A percentile compares a stretch with the other conserved stretches of the same genome.
Conservation (phyloP, 2,329 filamentous ascomycete species). For the Talaromyces sp. region DNA sequence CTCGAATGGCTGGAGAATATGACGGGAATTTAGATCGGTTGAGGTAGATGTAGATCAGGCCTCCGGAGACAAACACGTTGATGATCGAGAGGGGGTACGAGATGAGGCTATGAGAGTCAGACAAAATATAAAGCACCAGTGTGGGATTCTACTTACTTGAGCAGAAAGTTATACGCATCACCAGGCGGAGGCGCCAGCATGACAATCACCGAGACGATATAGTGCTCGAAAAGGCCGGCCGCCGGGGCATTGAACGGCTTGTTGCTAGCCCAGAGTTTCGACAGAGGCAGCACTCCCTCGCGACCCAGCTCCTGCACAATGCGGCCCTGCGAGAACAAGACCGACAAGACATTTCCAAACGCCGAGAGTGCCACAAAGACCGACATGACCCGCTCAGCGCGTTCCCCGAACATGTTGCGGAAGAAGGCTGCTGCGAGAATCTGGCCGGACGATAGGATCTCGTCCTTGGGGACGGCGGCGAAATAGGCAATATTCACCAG, state of each 20-base stretch:
- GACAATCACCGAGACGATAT: conserved; percentile 59
- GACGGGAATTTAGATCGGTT: conserved; percentile 35
- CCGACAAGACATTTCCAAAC: conserved; percentile 57
- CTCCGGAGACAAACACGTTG: conserved; percentile 48
- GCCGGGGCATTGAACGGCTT: conserved; percentile 62
- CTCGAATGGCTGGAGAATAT: conserved; percentile 47
- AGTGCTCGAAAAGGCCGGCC: conserved; percentile 57
- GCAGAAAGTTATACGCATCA: conserved; percentile 60
- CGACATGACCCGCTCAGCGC: conserved; percentile 53
- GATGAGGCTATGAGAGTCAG: conserved; percentile 24
- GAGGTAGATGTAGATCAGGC: conserved; percentile 44
- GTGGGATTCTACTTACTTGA: conserved; percentile 29
- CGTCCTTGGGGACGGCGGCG: conserved; percentile 51
- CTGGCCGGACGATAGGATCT: conserved; percentile 49
- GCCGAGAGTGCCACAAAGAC: conserved; percentile 56
- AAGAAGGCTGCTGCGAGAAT: conserved; percentile 56
- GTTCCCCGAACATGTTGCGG: conserved; percentile 53
- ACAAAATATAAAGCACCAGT: not conserved
- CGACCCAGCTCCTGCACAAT: conserved; percentile 58
- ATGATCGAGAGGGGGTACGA: conserved; percentile 41
- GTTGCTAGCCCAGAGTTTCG: conserved; percentile 63
- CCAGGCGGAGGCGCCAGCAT: conserved; percentile 63
- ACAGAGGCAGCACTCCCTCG: conserved; percentile 63
- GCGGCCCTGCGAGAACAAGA: conserved; percentile 46
- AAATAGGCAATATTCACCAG: conserved; percentile 57